phyloP scores from a whole-genome alignment of 495 filamentous ascomycete genomes.

The Ascodesmis nigricans region DNA sequence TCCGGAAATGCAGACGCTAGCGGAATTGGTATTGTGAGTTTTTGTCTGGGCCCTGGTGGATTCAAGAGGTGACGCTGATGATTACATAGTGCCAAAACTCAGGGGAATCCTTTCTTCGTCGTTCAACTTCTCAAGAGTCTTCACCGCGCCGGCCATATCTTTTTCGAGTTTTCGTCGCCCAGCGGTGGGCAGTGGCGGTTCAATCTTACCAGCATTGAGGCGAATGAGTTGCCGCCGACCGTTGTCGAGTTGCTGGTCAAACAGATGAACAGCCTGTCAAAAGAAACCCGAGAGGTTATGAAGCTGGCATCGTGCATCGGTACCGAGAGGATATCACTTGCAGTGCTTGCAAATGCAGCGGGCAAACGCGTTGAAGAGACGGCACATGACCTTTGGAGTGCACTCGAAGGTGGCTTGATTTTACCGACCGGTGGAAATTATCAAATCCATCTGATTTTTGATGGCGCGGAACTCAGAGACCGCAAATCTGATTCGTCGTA shows the following conservation, averaged over 20 bases:
- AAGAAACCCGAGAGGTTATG: conserved; percentile 20
- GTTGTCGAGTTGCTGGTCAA: conserved; percentile 21
- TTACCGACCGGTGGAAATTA: conserved; percentile 18
- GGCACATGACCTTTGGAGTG: conserved; percentile 19
- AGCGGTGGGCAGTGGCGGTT: conserved; percentile 18
- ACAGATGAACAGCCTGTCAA: conserved; percentile 17
- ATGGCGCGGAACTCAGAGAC: neutral
- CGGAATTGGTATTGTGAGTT: conserved; percentile 20
- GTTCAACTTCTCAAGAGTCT: conserved; percentile 20
- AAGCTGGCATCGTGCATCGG: conserved; percentile 20
- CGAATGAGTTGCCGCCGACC: conserved; percentile 17
- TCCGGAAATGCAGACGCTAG: conserved; percentile 21
- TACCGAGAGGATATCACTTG: conserved; percentile 16
- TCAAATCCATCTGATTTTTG: conserved; percentile 15
- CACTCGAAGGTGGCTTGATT: conserved; percentile 18
- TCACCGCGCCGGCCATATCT: conserved; percentile 18
- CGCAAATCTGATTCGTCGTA: neutral
- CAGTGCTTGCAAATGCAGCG: conserved; percentile 16
- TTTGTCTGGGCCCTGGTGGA: too few relatives aligned
- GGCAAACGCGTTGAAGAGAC: conserved; percentile 18
- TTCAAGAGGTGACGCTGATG: too few relatives aligned
- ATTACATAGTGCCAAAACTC: conserved; percentile 20
- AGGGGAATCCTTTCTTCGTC: conserved; percentile 21
- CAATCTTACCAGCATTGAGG: conserved; percentile 20
- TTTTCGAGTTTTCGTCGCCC: conserved; percentile 16